Percentiles rank a stretch among this genome's conserved stretches.
These are phyloP conservation scores for Solanum sparsipilum DNA, from an alignment of 257 asterid species.

Conservation along the genomic window DNA sequence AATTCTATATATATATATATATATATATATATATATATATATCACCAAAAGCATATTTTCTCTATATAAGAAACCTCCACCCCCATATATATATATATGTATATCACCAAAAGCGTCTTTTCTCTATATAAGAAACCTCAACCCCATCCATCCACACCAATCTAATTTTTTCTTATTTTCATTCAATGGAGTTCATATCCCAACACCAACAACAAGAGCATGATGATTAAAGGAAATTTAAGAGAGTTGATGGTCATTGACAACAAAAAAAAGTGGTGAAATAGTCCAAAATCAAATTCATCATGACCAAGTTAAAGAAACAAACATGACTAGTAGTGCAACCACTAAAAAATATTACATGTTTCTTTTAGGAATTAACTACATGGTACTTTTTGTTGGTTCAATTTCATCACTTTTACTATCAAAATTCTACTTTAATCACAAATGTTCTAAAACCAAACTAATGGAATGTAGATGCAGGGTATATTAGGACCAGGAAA, in stretches of 20 bases:
- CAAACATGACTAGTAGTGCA: background rate
- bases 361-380: conserved; percentile 28
- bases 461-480: conserved; percentile 13
- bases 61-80: too few relatives aligned
- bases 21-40: too few relatives aligned
- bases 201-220: background rate
- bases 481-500: too few relatives aligned
- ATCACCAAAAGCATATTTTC: too few relatives aligned
- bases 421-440: conserved; percentile 56
- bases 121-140: too few relatives aligned
- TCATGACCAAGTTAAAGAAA: conserved; percentile 1
- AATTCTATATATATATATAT: too few relatives aligned
- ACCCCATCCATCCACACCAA: background rate
- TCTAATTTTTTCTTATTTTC: background rate
- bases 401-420: conserved; percentile 5
- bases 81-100: too few relatives aligned
- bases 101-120: too few relatives aligned
- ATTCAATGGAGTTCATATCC: background rate
- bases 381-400: conserved; percentile 30
- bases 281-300: background rate
- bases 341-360: conserved; percentile 10
- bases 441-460: background rate
- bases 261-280: background rate
- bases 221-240: background rate
- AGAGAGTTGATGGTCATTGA: background rate